Conservation (phyloP, 1,139 yeast genomes). For the Sugiyamaella pinicola region DNA sequence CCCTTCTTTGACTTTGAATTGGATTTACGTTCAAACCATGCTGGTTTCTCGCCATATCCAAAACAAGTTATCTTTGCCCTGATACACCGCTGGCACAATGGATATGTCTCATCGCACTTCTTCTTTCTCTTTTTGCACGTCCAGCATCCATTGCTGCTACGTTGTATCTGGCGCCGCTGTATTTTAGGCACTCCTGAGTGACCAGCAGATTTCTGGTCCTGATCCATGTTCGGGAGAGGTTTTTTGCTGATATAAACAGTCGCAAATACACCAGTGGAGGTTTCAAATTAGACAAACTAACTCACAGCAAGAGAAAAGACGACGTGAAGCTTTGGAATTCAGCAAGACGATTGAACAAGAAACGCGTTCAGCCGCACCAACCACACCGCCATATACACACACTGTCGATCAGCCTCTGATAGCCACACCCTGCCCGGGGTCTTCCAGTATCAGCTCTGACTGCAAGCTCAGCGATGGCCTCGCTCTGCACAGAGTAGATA, state of each 20-base stretch:
- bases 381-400: not conserved
- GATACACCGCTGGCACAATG: slow-evolving; percentile 41
- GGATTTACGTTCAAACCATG: slow-evolving; percentile 25
- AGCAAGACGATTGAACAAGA: not conserved
- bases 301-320: not conserved
- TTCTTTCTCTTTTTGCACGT: slow-evolving; percentile 69
- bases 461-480: too few species aligned
- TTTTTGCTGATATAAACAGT: too few species aligned
- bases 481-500: not conserved
- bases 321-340: not conserved
- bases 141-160: slow-evolving; percentile 50
- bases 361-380: slow-evolving; percentile 1
- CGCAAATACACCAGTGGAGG: not conserved
- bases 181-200: slow-evolving; percentile 1
- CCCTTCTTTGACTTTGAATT: slow-evolving; percentile 18
- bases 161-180: slow-evolving; percentile 15
- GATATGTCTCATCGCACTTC: slow-evolving; percentile 79
- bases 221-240: too few species aligned
- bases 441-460: too few species aligned
- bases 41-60: slow-evolving; percentile 34
- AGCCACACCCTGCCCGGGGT: not conserved
- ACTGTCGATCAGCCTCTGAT: too few species aligned
- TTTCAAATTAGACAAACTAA: not conserved
- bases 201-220: slow-evolving; percentile 4
- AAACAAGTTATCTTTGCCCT: slow-evolving; percentile 47